phyloP scores from a whole-genome alignment of 305 asterid species.

The Fraxinus floribunda region DNA sequence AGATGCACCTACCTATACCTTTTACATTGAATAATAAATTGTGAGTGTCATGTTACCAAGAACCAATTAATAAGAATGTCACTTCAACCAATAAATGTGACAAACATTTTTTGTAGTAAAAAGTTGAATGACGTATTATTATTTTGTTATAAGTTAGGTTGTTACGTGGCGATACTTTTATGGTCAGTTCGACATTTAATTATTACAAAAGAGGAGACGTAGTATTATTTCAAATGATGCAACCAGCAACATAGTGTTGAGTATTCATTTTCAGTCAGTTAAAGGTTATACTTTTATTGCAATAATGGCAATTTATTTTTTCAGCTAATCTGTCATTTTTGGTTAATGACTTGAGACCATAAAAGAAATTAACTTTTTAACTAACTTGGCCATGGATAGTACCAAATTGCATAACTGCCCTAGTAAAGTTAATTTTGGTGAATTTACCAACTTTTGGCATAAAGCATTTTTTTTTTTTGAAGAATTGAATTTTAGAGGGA shows the following conservation, averaged over 20 bases:
- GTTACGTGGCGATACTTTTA: background rate
- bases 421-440: background rate
- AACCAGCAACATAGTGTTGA: background rate
- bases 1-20: background rate
- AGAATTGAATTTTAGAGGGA: background rate
- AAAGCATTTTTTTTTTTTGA: background rate
- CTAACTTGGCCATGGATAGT: constrained; percentile 17
- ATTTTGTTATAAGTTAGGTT: background rate
- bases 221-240: background rate
- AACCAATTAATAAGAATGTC: background rate
- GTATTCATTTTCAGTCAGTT: background rate
- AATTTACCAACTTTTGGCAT: constrained; percentile 25
- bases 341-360: constrained; percentile 18
- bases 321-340: constrained; percentile 28
- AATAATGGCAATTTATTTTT: background rate
- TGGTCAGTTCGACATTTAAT: background rate
- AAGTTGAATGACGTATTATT: background rate
- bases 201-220: background rate
- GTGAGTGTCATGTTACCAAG: background rate
- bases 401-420: constrained; percentile 22
- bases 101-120: background rate
- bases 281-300: background rate
- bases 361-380: constrained; percentile 31
- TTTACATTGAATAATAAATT: background rate
- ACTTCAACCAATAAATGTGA: background rate